Evolutionary conservation across 768 basidiomycete species (phyloP), one percentile per base, ranked within the genome.

Genomic region (Trametes coccinea): DNA sequence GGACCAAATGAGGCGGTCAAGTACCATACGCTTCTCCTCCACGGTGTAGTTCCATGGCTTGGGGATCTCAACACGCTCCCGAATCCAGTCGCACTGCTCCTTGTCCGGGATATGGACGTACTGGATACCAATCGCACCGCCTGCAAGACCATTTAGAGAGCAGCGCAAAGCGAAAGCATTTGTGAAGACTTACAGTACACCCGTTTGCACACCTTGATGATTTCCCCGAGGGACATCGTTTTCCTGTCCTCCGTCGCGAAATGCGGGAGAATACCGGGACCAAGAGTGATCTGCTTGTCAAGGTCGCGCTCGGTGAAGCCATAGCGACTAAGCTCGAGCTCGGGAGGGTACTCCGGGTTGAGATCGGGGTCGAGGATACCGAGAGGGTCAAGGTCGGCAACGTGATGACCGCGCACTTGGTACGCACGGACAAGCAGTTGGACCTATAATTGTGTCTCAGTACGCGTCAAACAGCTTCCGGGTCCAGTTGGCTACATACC

Each of bases 1-100:
- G n/a, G 96, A 98, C 97, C 97, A 99, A 73, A 98, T 98, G 69
- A 98, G 89, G 62, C 97, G 92, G 78, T 99, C 97, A 58, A 99
- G 85, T 66, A 99, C 95, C 92, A 98, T 95, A 49, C 94, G 89
- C 78, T 98, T 99, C 80, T 99, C 97, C 69, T 99, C 97, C 54
- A 95, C 84, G 53, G 91, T 92, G 78, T 98, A 99, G 70, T 95
- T 93, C 94, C 94, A 98, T 6, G 96, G 96, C 69, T 91, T 89
- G 0, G 97, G 97, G 14, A 89, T 88, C 75, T 99, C 97, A 47
- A 98, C 82, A 61, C 97, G 92, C 72, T 95, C 93, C 66, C 97
- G 84, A 69, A 99, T 95, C 97, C 97, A 99, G 77, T 99, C 95
- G 72, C 97, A 99, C 73, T 99, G 93, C 66, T 95, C 93, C 80